Conservation (phyloP, 106 monocot species). For the Alisma plantagoaquatica region DNA sequence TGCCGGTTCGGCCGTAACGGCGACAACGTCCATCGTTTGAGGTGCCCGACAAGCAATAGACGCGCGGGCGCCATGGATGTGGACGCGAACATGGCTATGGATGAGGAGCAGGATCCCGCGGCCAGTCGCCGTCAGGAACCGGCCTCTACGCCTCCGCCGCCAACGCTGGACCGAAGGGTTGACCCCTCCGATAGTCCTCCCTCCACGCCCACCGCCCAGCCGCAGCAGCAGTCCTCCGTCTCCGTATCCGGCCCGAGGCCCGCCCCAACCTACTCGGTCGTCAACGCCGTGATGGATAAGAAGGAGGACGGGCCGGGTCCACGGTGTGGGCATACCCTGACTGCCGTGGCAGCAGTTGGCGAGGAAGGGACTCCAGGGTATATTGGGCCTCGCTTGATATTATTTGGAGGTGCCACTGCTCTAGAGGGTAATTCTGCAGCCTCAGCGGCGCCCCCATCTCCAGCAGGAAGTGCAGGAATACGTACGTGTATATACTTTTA, state of each 20-base stretch:
- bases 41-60: no score
- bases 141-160: no score
- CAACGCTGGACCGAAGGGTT: no score
- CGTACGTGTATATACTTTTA: constrained; percentile 20
- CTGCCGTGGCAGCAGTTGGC: no score
- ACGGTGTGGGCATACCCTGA: constrained; percentile 86
- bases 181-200: background rate
- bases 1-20: no score
- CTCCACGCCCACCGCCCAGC: background rate
- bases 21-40: no score
- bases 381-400: constrained; percentile 60
- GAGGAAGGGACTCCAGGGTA: constrained; percentile 56
- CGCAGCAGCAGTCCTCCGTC: background rate
- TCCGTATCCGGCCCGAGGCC: constrained; percentile 69
- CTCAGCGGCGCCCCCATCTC: constrained; percentile 64
- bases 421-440: constrained; percentile 78
- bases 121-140: no score
- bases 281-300: constrained; percentile 62
- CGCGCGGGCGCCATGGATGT: no score
- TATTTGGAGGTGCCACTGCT: constrained; percentile 86
- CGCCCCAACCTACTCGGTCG: constrained; percentile 54
- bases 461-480: constrained; percentile 76
- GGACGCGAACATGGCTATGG: no score
- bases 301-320: constrained; percentile 84
- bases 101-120: no score